Evolutionary conservation across 441 rosid species (phyloP).

Genomic region (Arabidopsis lyrata): DNA sequence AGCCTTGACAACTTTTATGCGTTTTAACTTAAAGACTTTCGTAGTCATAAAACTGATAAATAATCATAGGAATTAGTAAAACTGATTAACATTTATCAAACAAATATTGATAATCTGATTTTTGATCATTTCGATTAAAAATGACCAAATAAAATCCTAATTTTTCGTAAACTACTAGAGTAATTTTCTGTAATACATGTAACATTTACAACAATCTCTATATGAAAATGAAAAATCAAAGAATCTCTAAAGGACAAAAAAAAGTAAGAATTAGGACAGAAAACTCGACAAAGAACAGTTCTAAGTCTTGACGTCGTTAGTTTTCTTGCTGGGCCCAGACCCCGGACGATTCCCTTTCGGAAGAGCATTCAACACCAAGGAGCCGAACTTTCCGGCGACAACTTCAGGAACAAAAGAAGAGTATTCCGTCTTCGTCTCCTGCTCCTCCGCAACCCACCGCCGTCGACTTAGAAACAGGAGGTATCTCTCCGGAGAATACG

Average conservation of each 20-base stretch:
- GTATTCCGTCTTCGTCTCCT: conserved; percentile 26
- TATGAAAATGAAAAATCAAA: conserved; percentile 14
- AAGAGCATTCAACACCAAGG: conserved; percentile 57
- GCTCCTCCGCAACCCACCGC: conserved; percentile 41
- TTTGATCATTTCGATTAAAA: conserved; percentile 15
- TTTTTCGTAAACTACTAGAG: background rate
- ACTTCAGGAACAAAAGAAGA: conserved; percentile 38
- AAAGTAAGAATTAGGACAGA: conserved; percentile 9
- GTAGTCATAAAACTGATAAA: background rate
- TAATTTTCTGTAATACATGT: background rate
- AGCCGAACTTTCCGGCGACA: conserved; percentile 45
- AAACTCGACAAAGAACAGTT: background rate
- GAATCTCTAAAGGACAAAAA: conserved; percentile 5
- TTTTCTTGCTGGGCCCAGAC: conserved; percentile 65
- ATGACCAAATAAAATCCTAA: background rate
- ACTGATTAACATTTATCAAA: conserved; percentile 18
- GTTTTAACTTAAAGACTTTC: background rate
- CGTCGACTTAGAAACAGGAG: conserved; percentile 26
- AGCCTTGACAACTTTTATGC: background rate
- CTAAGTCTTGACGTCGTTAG: conserved; percentile 52
- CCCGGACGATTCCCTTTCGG: conserved; percentile 56
- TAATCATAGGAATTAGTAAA: background rate
- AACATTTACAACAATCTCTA: conserved; percentile 15
- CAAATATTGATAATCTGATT: background rate
- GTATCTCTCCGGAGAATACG: conserved; percentile 31